Evolutionary conservation across 2,329 filamentous ascomycete species (phyloP), one percentile per base, ranked within the genome.

Genomic region (Spiromastix sp.): DNA sequence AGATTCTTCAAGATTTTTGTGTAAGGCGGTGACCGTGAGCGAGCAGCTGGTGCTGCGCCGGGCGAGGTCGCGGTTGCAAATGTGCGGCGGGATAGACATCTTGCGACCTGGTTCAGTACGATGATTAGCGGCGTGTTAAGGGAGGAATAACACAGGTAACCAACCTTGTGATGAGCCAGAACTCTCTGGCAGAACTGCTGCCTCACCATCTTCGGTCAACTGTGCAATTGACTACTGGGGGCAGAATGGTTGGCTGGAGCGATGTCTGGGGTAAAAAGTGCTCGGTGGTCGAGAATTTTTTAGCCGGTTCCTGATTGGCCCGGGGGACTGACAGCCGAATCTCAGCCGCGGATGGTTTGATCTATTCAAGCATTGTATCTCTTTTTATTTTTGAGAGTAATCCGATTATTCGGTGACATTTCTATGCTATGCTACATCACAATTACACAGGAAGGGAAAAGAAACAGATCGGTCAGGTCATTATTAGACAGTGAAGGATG

Each of bases 1-100:
- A 94, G 80, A 49, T 80, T 83, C 52, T 72, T 72, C 55, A 87
- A 72, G 34, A 94, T 81, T 61, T 80, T 86, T 48, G 80, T 71
- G 63, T 95, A 95, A 18, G 84, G 84, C 30, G 85, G 83, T 46
- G 74, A 78, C 45, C 77, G 74, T 18, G 72, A 34, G 20, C 30
- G 12, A 19, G 12, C 24, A 11, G 35, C 21, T 13, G 32, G 11
- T 16, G 31, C 10, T 21, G 36, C 32, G n/a, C 32, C 10, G 6
- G 40, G 35, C 17, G 36, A 34, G n/a, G 38, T 36, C 30, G 35
- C 28, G 9, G 43, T 44, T 20, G 43, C 39, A 29, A 44, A 35
- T n/a, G 38, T 37, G 34, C 40, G 43, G 32, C 32, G 12, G 12
- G 32, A 36, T n/a, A 29, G 28, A n/a, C 40, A 37, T 41, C 30